Conservation (phyloP, 2,329 filamentous ascomycete species). For the Alternaria triticimaculans region DNA sequence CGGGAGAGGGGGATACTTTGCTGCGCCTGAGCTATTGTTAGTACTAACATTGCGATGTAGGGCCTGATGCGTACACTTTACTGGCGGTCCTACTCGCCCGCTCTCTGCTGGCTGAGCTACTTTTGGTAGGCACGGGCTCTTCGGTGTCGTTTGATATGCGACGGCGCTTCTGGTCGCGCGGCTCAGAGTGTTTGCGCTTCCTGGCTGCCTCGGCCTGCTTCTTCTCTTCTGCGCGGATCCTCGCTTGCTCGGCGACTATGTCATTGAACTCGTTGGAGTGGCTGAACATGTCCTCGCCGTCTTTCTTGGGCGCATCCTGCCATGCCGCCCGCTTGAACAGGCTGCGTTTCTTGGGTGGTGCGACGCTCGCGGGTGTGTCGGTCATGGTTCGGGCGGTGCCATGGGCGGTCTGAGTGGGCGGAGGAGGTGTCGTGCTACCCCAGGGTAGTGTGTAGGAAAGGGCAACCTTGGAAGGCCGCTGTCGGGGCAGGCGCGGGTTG, state of each 20-base stretch:
- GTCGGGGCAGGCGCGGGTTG: neutral
- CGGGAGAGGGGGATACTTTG: conserved; percentile 32
- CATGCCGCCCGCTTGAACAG: conserved; percentile 64
- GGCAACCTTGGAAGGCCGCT: neutral
- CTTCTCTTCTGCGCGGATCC: conserved; percentile 36
- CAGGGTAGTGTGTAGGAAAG: neutral
- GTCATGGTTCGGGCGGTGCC: conserved; percentile 33
- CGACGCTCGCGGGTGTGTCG: conserved; percentile 24
- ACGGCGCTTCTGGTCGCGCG: conserved; percentile 30
- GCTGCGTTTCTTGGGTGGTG: conserved; percentile 52
- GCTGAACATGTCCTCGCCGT: conserved; percentile 51
- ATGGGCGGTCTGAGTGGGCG: conserved; percentile 8
- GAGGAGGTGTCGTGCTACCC: neutral
- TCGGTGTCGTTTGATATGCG: conserved; percentile 30
- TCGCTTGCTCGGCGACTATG: conserved; percentile 49
- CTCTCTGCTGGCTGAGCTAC: conserved; percentile 16
- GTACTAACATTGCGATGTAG: neutral
- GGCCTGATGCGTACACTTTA: conserved; percentile 25
- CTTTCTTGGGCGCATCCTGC: conserved; percentile 51
- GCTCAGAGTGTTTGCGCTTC: conserved; percentile 37
- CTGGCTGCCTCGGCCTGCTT: conserved; percentile 34
- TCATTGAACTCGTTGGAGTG: conserved; percentile 50
- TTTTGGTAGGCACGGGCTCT: conserved; percentile 8
- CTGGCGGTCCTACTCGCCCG: conserved; percentile 11
- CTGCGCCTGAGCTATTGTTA: conserved; percentile 27